phyloP scores from a whole-genome alignment of 2,329 filamentous ascomycete species.

The Ophiognomonia clavigignenti-juglandacearum region DNA sequence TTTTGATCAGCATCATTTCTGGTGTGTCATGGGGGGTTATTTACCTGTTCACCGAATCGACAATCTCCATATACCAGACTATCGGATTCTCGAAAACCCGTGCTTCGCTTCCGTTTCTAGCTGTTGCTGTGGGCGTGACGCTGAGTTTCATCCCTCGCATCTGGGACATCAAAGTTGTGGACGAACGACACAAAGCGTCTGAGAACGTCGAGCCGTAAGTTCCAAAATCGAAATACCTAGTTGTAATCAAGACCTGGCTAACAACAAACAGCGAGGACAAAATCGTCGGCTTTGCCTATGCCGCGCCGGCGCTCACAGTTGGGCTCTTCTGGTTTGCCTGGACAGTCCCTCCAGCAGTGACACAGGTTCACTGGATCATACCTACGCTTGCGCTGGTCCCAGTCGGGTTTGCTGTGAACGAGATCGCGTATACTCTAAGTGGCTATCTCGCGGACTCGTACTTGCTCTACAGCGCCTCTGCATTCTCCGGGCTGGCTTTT shows the following conservation, averaged over 20 bases:
- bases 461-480: conserved; percentile 21
- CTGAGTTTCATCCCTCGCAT: conserved; percentile 37
- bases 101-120: conserved; percentile 35
- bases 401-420: conserved; percentile 42
- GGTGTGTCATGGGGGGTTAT: conserved; percentile 39
- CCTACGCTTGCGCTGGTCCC: conserved; percentile 35
- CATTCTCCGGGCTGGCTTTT: conserved; percentile 20
- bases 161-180: conserved; percentile 28
- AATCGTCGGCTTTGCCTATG: conserved; percentile 39
- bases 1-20: conserved; percentile 36
- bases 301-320: conserved; percentile 35
- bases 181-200: conserved; percentile 15
- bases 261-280: conserved; percentile 39
- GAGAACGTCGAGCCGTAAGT: conserved; percentile 20
- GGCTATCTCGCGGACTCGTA: conserved; percentile 24
- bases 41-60: conserved; percentile 42
- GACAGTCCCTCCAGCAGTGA: conserved; percentile 37
- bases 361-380: conserved; percentile 31
- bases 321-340: conserved; percentile 42
- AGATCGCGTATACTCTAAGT: conserved; percentile 26
- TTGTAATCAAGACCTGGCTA: neutral
- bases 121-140: conserved; percentile 33
- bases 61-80: conserved; percentile 33
- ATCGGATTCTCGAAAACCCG: conserved; percentile 28
- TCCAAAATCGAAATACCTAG: neutral